Evolutionary conservation across 2,329 filamentous ascomycete species (phyloP).

Genomic region (Aspergillus novofumigatus): DNA sequence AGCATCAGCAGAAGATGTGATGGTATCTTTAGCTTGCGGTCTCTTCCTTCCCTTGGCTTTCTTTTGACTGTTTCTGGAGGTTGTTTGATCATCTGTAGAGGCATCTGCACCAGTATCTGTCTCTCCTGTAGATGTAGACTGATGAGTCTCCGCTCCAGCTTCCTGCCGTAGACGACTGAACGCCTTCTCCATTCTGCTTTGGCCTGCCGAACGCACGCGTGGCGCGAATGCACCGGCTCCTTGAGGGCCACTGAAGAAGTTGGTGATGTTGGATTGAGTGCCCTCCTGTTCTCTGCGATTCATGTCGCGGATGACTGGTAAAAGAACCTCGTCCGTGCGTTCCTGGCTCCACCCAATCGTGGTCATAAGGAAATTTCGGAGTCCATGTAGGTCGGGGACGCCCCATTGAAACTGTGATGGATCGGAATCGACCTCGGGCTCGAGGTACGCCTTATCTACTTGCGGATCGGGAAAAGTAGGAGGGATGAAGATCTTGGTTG

Average conservation of each 20-base stretch:
- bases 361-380: slow-evolving; percentile 79
- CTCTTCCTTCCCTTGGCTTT: slow-evolving; percentile 16
- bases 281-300: slow-evolving; percentile 83
- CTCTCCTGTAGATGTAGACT: slow-evolving; percentile 7
- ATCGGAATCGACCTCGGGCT: slow-evolving; percentile 78
- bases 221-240: slow-evolving; percentile 65
- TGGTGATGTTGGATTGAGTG: slow-evolving; percentile 94
- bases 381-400: slow-evolving; percentile 81
- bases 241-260: slow-evolving; percentile 70
- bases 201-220: slow-evolving; percentile 57
- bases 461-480: slow-evolving; percentile 70
- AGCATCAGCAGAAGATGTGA: background rate
- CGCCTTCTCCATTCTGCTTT: slow-evolving; percentile 72
- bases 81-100: background rate
- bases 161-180: slow-evolving; percentile 63
- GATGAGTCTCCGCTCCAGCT: slow-evolving; percentile 33
- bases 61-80: background rate
- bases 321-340: slow-evolving; percentile 88
- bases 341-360: slow-evolving; percentile 93
- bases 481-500: slow-evolving; percentile 80
- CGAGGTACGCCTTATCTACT: slow-evolving; percentile 77
- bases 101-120: slow-evolving; percentile 5
- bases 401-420: slow-evolving; percentile 88
- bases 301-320: slow-evolving; percentile 94
- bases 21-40: slow-evolving; percentile 3